phyloP scores from a whole-genome alignment of 345 rosid genomes.

The Geranium rotundifolium region DNA sequence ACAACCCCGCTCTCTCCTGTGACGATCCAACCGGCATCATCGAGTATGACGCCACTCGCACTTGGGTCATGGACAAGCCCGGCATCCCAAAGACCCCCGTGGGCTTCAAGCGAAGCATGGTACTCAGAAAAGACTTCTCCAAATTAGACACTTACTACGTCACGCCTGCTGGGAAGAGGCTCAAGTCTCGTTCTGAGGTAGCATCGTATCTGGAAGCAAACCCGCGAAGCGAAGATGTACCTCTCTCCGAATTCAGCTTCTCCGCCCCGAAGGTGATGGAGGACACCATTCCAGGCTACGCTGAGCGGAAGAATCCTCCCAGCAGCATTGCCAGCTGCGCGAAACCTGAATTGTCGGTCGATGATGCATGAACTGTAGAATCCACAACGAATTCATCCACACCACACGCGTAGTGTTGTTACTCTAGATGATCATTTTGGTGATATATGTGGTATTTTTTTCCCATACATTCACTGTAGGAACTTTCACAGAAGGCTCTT shows the following conservation, averaged over 20 bases:
- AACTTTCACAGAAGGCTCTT: background rate
- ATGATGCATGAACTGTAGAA: conserved; percentile 4
- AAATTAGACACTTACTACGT: conserved; percentile 84
- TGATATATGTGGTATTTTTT: background rate
- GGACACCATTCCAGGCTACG: conserved; percentile 52
- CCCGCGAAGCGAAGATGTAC: conserved; percentile 36
- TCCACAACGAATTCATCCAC: background rate
- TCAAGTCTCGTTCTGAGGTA: conserved; percentile 53
- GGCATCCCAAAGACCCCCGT: conserved; percentile 71
- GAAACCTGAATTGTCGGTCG: conserved; percentile 8
- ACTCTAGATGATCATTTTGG: background rate
- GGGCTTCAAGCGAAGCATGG: conserved; percentile 72
- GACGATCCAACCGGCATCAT: conserved; percentile 58
- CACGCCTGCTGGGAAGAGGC: conserved; percentile 61
- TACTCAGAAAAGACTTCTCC: conserved; percentile 62
- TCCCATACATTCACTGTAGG: background rate
- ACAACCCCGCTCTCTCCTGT: conserved; percentile 47
- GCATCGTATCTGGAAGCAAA: conserved; percentile 44
- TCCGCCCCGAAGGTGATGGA: conserved; percentile 70
- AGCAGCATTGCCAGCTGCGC: conserved; percentile 9
- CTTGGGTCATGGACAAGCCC: conserved; percentile 83
- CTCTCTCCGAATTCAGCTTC: conserved; percentile 34
- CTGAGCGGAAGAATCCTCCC: conserved; percentile 18
- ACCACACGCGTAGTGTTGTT: too few relatives aligned
- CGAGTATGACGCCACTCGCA: conserved; percentile 46